These are phyloP conservation scores for Leccinum barrowsii DNA, from an alignment of 768 basidiomycete genomes.

Conservation along the genomic window DNA sequence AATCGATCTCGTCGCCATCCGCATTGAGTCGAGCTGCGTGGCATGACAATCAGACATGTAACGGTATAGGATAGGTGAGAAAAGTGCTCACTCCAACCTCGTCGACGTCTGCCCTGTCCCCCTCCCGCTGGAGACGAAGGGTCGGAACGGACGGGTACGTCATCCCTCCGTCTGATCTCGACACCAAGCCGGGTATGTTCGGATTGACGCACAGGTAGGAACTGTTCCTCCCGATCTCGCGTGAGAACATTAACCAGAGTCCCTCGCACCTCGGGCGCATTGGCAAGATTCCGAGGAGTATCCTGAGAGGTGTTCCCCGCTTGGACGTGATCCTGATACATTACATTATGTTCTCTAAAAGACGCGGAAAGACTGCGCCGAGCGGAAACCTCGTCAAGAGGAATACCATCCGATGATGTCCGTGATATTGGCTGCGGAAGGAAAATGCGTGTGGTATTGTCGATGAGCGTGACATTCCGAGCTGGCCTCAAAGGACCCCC, in stretches of 20 bases:
- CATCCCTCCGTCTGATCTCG: constrained; percentile 13
- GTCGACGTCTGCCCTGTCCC: constrained; percentile 26
- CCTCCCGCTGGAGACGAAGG: constrained; percentile 9
- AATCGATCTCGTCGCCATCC: constrained; percentile 63
- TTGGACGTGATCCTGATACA: constrained; percentile 14
- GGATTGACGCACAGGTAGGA: constrained; percentile 1
- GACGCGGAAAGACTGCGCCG: constrained; percentile 22
- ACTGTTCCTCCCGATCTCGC: constrained; percentile 23
- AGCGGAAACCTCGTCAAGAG: constrained; percentile 17
- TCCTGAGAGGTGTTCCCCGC: constrained; percentile 6
- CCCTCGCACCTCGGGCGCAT: constrained; percentile 23
- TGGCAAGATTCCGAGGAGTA: constrained; percentile 20
- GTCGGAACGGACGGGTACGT: constrained; percentile 3
- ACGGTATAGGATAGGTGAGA: neutral
- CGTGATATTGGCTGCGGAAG: constrained; percentile 24
- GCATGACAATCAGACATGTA: constrained; percentile 5
- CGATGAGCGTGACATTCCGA: constrained; percentile 17
- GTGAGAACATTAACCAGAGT: constrained; percentile 22
- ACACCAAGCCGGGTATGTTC: constrained; percentile 3
- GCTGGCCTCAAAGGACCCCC: constrained; percentile 14
- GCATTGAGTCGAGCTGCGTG: constrained; percentile 36
- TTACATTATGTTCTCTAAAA: constrained; percentile 18
- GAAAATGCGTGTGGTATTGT: constrained; percentile 16
- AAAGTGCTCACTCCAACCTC: constrained; percentile 32
- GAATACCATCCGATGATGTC: constrained; percentile 21